phyloP scores from a whole-genome alignment of 495 filamentous ascomycete genomes.

The Penicillium samsonianum region DNA sequence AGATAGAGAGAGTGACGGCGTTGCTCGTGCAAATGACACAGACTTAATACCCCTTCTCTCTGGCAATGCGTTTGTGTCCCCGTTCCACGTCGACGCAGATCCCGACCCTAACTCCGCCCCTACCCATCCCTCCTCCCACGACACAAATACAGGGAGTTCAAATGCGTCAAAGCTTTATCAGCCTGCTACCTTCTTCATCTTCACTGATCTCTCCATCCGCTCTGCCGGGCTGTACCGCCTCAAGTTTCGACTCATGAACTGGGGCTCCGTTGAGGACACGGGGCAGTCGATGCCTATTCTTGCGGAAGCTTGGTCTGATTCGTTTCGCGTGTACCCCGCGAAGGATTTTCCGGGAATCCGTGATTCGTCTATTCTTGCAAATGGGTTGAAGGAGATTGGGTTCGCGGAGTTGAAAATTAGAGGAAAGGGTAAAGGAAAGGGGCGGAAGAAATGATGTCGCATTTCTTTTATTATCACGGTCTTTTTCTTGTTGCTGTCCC shows the following conservation, averaged over 20 bases:
- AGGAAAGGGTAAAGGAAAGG: conserved; percentile 46
- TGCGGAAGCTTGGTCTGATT: conserved; percentile 68
- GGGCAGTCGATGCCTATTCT: conserved; percentile 64
- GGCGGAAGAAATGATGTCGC: conserved; percentile 31
- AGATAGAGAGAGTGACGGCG: conserved; percentile 14
- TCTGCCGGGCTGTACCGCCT: conserved; percentile 81
- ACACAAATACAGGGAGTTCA: neutral
- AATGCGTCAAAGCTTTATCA: conserved; percentile 28
- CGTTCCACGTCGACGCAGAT: conserved; percentile 44
- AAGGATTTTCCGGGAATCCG: conserved; percentile 97
- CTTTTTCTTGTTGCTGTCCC: no score
- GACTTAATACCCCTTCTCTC: conserved; percentile 35
- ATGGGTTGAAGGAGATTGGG: conserved; percentile 44
- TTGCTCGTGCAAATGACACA: conserved; percentile 26
- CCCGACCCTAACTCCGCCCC: conserved; percentile 52
- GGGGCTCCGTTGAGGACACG: conserved; percentile 45
- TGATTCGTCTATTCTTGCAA: conserved; percentile 44
- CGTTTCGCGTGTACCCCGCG: conserved; percentile 88
- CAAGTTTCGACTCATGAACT: conserved; percentile 80
- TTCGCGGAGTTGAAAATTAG: conserved; percentile 49
- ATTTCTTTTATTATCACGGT: no score
- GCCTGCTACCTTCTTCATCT: conserved; percentile 76
- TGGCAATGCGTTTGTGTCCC: conserved; percentile 45
- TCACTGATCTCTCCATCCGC: conserved; percentile 91
- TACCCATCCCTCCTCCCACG: conserved; percentile 63